A percentile compares a stretch with the other conserved stretches of the same genome.
phyloP scores from a whole-genome alignment of 2,329 filamentous ascomycete genomes.

The Cladosporium sphaerospermum region DNA sequence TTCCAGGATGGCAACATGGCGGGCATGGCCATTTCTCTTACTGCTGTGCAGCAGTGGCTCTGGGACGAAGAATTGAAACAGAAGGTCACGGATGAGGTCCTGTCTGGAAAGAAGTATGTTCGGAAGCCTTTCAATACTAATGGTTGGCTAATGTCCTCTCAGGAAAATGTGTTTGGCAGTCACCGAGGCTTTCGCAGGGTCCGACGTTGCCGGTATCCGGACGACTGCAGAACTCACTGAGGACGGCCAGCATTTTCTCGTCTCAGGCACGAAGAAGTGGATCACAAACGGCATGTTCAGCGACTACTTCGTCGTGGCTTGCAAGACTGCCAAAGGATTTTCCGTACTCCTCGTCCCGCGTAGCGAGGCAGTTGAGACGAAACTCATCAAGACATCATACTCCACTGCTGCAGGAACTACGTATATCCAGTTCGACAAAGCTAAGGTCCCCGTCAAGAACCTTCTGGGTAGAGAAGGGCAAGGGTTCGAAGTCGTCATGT shows the following conservation, averaged over 20 bases:
- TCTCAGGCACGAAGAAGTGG: slow-evolving; percentile 76
- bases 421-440: slow-evolving; percentile 77
- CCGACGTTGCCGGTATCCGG: slow-evolving; percentile 71
- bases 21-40: slow-evolving; percentile 76
- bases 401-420: slow-evolving; percentile 72
- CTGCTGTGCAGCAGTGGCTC: slow-evolving; percentile 74
- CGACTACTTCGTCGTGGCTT: slow-evolving; percentile 79
- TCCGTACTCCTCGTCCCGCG: slow-evolving; percentile 70
- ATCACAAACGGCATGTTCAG: slow-evolving; percentile 75
- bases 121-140: background rate
- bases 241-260: slow-evolving; percentile 66
- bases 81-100: slow-evolving; percentile 63
- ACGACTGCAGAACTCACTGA: slow-evolving; percentile 72
- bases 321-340: slow-evolving; percentile 71
- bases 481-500: slow-evolving; percentile 52
- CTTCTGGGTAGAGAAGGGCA: slow-evolving; percentile 77
- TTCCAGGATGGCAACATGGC: slow-evolving; percentile 86
- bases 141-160: background rate
- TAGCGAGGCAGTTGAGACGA: slow-evolving; percentile 68
- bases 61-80: slow-evolving; percentile 60
- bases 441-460: slow-evolving; percentile 75
- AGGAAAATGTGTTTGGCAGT: slow-evolving; percentile 78
- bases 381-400: slow-evolving; percentile 74
- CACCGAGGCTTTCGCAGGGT: slow-evolving; percentile 81
- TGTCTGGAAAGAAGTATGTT: slow-evolving; percentile 61